phyloP scores from a whole-genome alignment of 257 asterid species.

The Thymus mandschuricus region DNA sequence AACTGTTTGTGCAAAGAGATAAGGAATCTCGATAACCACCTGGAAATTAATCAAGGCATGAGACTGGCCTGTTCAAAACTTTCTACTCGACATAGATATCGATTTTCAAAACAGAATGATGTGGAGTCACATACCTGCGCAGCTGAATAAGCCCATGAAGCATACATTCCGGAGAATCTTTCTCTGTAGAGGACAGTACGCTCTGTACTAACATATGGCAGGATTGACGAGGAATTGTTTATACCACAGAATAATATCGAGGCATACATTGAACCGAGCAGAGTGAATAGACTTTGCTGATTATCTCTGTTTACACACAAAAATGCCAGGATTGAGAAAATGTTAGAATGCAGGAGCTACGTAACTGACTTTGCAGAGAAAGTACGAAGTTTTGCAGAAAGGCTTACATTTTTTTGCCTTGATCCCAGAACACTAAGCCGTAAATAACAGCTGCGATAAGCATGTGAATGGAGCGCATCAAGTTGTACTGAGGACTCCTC shows the following conservation, averaged over 20 bases:
- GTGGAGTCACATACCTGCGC: conserved; percentile 48
- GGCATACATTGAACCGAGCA: conserved; percentile 49
- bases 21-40: conserved; percentile 63
- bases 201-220: conserved; percentile 48
- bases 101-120: neutral
- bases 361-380: neutral
- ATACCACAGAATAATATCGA: conserved; percentile 51
- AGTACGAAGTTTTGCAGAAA: neutral
- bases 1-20: conserved; percentile 48
- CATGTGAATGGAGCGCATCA: conserved; percentile 42
- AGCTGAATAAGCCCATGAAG: conserved; percentile 61
- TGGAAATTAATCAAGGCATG: conserved; percentile 17
- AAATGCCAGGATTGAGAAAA: too few relatives aligned
- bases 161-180: conserved; percentile 64
- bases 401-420: conserved; percentile 50
- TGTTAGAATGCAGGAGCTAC: neutral
- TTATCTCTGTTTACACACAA: conserved; percentile 37
- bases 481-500: conserved; percentile 52
- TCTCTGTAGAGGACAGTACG: conserved; percentile 58
- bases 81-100: neutral
- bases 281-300: conserved; percentile 52
- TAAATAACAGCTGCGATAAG: conserved; percentile 39
- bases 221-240: conserved; percentile 49
- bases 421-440: conserved; percentile 42
- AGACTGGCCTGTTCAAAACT: neutral